Evolutionary conservation across 2,329 filamentous ascomycete genomes (phyloP).

Genomic region (Chaetomium globosum): DNA sequence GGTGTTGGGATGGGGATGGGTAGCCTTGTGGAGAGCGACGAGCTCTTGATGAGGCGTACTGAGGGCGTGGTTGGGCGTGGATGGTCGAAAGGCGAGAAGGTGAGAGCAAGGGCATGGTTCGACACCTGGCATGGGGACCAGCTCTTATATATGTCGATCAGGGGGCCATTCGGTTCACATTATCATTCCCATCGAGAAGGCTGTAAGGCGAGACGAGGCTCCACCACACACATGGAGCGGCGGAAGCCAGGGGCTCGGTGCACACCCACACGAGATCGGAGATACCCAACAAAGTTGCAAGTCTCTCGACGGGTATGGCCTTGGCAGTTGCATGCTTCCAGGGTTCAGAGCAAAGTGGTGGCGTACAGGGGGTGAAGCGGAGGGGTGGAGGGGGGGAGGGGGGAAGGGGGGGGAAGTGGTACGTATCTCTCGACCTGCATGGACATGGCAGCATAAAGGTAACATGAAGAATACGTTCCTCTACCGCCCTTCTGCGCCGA

Average conservation of each 20-base stretch:
- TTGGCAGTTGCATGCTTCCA: constrained; percentile 22
- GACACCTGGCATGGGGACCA: constrained; percentile 7
- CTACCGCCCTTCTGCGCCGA: constrained; percentile 30
- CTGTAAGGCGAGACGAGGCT: constrained; percentile 26
- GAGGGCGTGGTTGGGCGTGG: constrained; percentile 7
- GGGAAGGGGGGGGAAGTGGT: neutral
- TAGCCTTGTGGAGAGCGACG: constrained; percentile 21
- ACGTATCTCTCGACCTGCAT: constrained; percentile 25
- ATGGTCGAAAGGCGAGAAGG: constrained; percentile 8
- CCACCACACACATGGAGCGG: constrained; percentile 21
- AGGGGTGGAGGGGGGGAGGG: neutral
- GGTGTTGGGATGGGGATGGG: neutral
- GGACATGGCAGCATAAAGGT: constrained; percentile 12
- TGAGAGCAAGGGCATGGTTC: constrained; percentile 12
- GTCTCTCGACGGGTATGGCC: constrained; percentile 16
- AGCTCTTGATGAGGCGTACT: neutral
- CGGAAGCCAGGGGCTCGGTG: constrained; percentile 15
- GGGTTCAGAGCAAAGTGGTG: constrained; percentile 14
- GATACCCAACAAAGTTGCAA: neutral
- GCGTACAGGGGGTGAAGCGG: constrained; percentile 7
- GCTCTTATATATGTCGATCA: constrained; percentile 29
- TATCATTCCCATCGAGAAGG: constrained; percentile 14
- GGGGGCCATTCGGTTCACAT: neutral
- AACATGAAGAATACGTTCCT: constrained; percentile 24
- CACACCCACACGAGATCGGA: constrained; percentile 17